These are phyloP conservation scores for Encephalitozoon romaleae DNA, from an alignment of 371 early-diverging fungal species.

Conservation along the genomic window DNA sequence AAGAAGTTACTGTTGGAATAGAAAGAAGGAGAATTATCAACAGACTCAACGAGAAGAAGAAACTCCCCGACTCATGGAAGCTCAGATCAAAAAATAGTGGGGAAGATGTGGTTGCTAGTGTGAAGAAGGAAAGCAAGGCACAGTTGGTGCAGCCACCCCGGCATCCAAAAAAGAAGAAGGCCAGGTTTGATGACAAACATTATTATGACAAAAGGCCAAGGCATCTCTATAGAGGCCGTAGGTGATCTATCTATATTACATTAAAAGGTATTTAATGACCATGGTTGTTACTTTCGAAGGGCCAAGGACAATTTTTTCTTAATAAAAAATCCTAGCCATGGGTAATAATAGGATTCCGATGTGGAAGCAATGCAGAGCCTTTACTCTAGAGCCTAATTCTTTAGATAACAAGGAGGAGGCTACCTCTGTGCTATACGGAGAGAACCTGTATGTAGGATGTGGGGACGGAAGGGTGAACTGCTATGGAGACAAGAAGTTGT, in stretches of 20 bases:
- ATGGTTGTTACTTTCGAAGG: neutral
- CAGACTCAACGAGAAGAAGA: conserved; percentile 24
- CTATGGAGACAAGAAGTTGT: neutral
- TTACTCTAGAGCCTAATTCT: neutral
- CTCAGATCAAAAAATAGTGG: conserved; percentile 13
- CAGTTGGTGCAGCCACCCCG: conserved; percentile 10
- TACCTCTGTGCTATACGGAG: neutral
- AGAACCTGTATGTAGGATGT: conserved; percentile 4
- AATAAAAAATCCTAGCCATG: neutral
- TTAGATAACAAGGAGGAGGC: neutral
- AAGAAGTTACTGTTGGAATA: conserved; percentile 39
- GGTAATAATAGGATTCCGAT: neutral
- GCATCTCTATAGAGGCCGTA: conserved; percentile 35
- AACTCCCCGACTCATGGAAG: neutral
- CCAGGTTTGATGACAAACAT: conserved; percentile 9
- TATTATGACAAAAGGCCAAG: conserved; percentile 42
- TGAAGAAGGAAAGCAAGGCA: neutral
- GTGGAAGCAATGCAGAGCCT: conserved; percentile 13
- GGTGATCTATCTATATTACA: neutral
- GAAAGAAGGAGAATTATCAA: conserved; percentile 31
- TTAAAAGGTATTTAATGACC: neutral
- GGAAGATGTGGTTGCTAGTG: neutral
- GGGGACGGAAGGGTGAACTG: conserved; percentile 3
- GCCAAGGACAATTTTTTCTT: neutral
- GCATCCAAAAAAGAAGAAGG: conserved; percentile 29